Evolutionary conservation across 1,139 yeast genomes (phyloP).

Genomic region (Yamadazyma friedrichii): DNA sequence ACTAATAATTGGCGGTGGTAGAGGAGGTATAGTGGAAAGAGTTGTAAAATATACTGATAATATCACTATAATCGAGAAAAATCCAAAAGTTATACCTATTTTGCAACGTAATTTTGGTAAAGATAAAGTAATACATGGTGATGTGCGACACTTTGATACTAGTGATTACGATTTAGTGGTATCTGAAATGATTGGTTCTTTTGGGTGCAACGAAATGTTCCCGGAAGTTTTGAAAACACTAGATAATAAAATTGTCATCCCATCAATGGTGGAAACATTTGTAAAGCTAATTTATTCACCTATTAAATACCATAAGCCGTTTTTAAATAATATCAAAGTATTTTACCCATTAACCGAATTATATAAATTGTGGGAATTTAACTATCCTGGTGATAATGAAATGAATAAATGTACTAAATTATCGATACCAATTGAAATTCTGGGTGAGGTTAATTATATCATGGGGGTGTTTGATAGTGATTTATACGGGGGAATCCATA

Average conservation of each 20-base stretch:
- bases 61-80: conserved; percentile 58
- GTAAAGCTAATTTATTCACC: conserved; percentile 58
- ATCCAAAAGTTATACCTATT: conserved; percentile 55
- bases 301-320: conserved; percentile 51
- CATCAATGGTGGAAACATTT: conserved; percentile 57
- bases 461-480: conserved; percentile 72
- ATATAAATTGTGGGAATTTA: conserved; percentile 52
- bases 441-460: conserved; percentile 57
- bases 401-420: conserved; percentile 3
- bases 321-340: conserved; percentile 59
- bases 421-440: conserved; percentile 1
- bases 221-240: conserved; percentile 62
- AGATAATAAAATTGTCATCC: conserved; percentile 53
- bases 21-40: conserved; percentile 71
- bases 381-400: conserved; percentile 36
- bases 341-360: conserved; percentile 36
- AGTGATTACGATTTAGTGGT: conserved; percentile 54
- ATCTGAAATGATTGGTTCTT: conserved; percentile 83
- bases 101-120: conserved; percentile 46
- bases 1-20: conserved; percentile 81
- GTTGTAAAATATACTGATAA: conserved; percentile 7
- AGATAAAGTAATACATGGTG: conserved; percentile 52
- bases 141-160: conserved; percentile 50
- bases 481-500: conserved; percentile 46
- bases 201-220: conserved; percentile 86